Percentiles rank a stretch among this genome's conserved stretches.
Conservation (phyloP, 768 basidiomycete genomes). For the Mycena maculata region DNA sequence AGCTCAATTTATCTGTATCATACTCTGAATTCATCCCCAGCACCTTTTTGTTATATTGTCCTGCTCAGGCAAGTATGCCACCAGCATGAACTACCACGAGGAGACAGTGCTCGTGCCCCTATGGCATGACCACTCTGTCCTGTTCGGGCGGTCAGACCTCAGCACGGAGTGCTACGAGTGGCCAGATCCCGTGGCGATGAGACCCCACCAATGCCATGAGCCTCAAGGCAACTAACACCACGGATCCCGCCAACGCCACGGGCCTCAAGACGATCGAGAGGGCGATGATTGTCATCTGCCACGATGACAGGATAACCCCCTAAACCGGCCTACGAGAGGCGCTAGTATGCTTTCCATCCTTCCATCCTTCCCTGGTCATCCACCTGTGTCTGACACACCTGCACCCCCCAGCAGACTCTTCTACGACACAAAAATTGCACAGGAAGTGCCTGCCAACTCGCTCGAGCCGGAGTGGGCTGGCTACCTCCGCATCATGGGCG, state of each 20-base stretch:
- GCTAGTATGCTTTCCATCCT: conserved; percentile 64
- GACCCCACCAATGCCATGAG: too few relatives aligned
- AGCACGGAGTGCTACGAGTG: conserved; percentile 72
- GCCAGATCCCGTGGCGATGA: conserved; percentile 69
- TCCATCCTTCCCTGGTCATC: background rate
- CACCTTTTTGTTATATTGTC: conserved; percentile 78
- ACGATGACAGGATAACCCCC: too few relatives aligned
- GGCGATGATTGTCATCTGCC: too few relatives aligned
- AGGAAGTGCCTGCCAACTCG: conserved; percentile 92
- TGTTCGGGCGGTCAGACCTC: conserved; percentile 63
- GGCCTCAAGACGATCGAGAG: too few relatives aligned
- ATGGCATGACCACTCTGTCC: conserved; percentile 89
- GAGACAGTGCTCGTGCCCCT: conserved; percentile 83
- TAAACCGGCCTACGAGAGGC: too few relatives aligned
- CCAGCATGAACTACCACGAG: conserved; percentile 65
- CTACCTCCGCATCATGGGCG: conserved; percentile 95
- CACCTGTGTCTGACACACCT: conserved; percentile 1
- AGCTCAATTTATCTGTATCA: too few relatives aligned
- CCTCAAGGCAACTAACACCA: too few relatives aligned
- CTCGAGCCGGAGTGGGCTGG: conserved; percentile 97
- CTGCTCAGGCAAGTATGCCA: conserved; percentile 64
- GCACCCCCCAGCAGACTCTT: conserved; percentile 83
- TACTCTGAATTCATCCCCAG: too few relatives aligned
- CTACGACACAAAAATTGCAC: conserved; percentile 96
- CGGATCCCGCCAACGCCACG: too few relatives aligned